Percentiles rank a stretch among this genome's conserved stretches.
Conservation (phyloP, 2,329 filamentous ascomycete species). For the Fusarium sp. region DNA sequence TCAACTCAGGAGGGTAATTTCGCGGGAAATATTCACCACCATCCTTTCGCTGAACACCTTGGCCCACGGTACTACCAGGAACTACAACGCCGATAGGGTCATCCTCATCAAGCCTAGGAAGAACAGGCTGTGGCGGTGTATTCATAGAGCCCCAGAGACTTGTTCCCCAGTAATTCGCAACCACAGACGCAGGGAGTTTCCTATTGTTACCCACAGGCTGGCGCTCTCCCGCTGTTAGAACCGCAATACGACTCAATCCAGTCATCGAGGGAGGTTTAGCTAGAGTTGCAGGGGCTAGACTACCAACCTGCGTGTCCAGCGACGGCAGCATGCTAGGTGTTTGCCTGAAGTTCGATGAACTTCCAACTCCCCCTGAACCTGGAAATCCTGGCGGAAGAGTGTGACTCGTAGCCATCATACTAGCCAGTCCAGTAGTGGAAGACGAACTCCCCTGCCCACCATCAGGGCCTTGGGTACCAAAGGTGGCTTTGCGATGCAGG, state of each 20-base stretch:
- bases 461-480: conserved; percentile 57
- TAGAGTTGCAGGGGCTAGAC: conserved; percentile 82
- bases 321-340: conserved; percentile 49
- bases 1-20: conserved; percentile 84
- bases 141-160: conserved; percentile 72
- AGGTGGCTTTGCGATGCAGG: conserved; percentile 81
- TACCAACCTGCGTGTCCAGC: conserved; percentile 64
- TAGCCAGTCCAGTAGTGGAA: conserved; percentile 76
- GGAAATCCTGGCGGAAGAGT: conserved; percentile 75
- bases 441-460: conserved; percentile 53
- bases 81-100: conserved; percentile 57
- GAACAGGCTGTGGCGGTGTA: conserved; percentile 44
- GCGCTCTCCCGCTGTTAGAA: conserved; percentile 82
- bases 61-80: conserved; percentile 47
- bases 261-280: conserved; percentile 86
- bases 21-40: conserved; percentile 70
- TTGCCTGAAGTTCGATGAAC: conserved; percentile 44
- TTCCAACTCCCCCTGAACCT: conserved; percentile 47
- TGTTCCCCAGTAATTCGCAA: conserved; percentile 95
- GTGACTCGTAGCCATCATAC: conserved; percentile 86
- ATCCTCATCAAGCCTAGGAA: conserved; percentile 51
- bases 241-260: conserved; percentile 85
- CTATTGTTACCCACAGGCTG: conserved; percentile 74
- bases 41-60: conserved; percentile 47
- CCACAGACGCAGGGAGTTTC: conserved; percentile 82